Evolutionary conservation across 2,329 filamentous ascomycete genomes (phyloP).

Genomic region (Talaromyces sp.): DNA sequence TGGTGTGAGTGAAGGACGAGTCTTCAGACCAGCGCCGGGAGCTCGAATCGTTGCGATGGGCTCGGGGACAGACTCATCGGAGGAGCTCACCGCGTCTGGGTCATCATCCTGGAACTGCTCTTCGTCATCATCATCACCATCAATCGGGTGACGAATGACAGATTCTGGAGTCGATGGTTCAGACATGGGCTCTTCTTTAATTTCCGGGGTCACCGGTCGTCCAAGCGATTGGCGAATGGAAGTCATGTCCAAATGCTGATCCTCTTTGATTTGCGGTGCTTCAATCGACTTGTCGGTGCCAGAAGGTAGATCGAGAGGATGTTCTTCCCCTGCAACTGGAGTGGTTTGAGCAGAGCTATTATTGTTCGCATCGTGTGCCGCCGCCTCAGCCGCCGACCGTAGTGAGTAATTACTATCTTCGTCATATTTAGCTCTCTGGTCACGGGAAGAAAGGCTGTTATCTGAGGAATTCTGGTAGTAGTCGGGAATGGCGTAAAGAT

Average conservation of each 20-base stretch:
- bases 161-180: conserved; percentile 81
- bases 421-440: conserved; percentile 47
- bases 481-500: conserved; percentile 68
- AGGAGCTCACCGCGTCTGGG: conserved; percentile 34
- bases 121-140: conserved; percentile 43
- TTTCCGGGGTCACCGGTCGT: conserved; percentile 52
- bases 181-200: conserved; percentile 60
- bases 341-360: conserved; percentile 36
- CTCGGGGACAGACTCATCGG: conserved; percentile 71
- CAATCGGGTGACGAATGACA: conserved; percentile 77
- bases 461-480: conserved; percentile 59
- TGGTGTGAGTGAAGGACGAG: conserved; percentile 82
- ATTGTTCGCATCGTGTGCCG: conserved; percentile 29
- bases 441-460: conserved; percentile 32
- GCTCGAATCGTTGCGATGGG: conserved; percentile 86
- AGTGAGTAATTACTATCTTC: conserved; percentile 62
- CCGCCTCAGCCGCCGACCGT: conserved; percentile 36
- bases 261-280: conserved; percentile 25
- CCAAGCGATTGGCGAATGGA: conserved; percentile 42
- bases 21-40: conserved; percentile 83
- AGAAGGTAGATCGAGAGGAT: not conserved
- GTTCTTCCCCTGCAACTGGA: conserved; percentile 28
- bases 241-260: conserved; percentile 37
- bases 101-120: conserved; percentile 2
- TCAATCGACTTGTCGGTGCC: not conserved